A percentile compares a stretch with the other conserved stretches of the same genome.
phyloP scores from a whole-genome alignment of 2,329 filamentous ascomycete genomes.

The Colletotrichum lentis region DNA sequence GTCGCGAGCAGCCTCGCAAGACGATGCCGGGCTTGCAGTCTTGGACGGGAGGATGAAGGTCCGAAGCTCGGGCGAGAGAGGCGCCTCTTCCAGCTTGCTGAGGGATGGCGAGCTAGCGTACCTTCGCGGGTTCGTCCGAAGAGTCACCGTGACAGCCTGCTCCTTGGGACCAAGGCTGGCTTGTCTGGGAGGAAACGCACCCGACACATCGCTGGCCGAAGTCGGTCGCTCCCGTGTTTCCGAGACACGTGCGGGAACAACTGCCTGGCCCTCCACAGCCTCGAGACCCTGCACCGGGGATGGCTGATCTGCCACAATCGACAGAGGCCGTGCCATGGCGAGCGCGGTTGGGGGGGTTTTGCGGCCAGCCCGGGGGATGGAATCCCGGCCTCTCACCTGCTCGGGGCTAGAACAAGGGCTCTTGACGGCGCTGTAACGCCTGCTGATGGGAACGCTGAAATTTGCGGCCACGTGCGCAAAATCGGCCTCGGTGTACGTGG shows the following conservation, averaged over 20 bases:
- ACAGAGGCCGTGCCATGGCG: constrained; percentile 60
- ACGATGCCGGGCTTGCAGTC: constrained; percentile 37
- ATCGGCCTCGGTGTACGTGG: constrained; percentile 42
- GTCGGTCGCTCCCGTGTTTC: neutral
- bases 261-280: constrained; percentile 12
- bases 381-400: constrained; percentile 40
- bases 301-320: constrained; percentile 63
- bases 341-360: constrained; percentile 58
- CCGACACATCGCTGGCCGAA: neutral
- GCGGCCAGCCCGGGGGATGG: constrained; percentile 42
- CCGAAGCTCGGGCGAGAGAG: constrained; percentile 39
- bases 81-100: constrained; percentile 40
- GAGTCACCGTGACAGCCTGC: constrained; percentile 24
- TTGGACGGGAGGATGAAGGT: constrained; percentile 30
- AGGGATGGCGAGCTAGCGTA: constrained; percentile 47
- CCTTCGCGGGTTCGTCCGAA: constrained; percentile 43
- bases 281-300: constrained; percentile 49
- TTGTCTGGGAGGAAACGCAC: constrained; percentile 38
- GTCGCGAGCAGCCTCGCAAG: constrained; percentile 38
- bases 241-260: neutral
- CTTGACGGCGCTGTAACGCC: constrained; percentile 55
- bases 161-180: constrained; percentile 23
- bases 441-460: constrained; percentile 61
- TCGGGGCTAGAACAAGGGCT: constrained; percentile 41
- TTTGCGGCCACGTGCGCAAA: constrained; percentile 51